Evolutionary conservation across 2,329 filamentous ascomycete genomes (phyloP).

Genomic region (Neobulgaria alba): DNA sequence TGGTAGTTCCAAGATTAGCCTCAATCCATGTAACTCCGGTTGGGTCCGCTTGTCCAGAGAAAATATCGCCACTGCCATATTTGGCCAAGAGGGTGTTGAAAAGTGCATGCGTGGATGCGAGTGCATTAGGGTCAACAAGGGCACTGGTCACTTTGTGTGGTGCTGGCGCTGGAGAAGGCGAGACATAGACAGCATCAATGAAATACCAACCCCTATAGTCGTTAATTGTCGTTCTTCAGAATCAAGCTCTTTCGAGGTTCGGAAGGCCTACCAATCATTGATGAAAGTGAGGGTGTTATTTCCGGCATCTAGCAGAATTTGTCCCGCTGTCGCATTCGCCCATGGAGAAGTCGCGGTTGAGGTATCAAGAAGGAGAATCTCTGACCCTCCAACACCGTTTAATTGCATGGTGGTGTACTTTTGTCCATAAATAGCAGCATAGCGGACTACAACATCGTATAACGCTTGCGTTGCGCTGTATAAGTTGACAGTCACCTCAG

Average conservation of each 20-base stretch:
- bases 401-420: constrained; percentile 37
- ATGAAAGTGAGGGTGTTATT: constrained; percentile 38
- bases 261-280: constrained; percentile 33
- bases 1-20: constrained; percentile 32
- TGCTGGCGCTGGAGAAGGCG: constrained; percentile 30
- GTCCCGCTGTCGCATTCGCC: constrained; percentile 34
- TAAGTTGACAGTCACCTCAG: constrained; percentile 37
- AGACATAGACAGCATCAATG: constrained; percentile 36
- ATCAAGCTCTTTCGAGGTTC: not conserved
- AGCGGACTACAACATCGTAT: constrained; percentile 37
- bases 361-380: constrained; percentile 30
- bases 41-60: constrained; percentile 41
- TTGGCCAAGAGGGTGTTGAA: constrained; percentile 10
- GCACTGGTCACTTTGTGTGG: constrained; percentile 33
- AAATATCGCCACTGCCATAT: constrained; percentile 14
- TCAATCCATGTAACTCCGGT: constrained; percentile 36
- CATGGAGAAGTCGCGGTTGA: constrained; percentile 31
- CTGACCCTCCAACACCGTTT: constrained; percentile 34
- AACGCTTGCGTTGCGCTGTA: constrained; percentile 29
- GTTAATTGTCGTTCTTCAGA: not conserved
- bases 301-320: constrained; percentile 36
- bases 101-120: constrained; percentile 9
- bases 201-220: constrained; percentile 35
- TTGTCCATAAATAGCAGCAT: constrained; percentile 38
- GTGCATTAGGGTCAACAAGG: constrained; percentile 31